Percentiles rank a stretch among this genome's conserved stretches.
These are phyloP conservation scores for Pythium coloratum DNA, from an alignment of 352 stramenopile species.

Conservation along the genomic window DNA sequence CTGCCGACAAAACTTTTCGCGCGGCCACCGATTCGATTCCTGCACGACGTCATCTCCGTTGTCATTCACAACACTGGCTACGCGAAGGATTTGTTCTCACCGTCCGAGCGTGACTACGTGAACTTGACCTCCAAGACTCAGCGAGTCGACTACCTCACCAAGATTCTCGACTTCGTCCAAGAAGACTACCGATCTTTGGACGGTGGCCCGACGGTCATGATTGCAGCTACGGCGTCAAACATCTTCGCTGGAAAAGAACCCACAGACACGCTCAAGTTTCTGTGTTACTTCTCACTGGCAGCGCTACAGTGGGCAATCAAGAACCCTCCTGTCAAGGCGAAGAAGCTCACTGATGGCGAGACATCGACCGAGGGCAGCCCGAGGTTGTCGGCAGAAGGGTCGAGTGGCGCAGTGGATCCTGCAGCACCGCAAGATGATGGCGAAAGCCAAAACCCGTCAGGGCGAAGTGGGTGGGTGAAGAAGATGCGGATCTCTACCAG, in stretches of 20 bases:
- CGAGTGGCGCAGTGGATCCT: neutral
- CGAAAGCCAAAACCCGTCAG: slow-evolving; percentile 12
- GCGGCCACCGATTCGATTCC: slow-evolving; percentile 74
- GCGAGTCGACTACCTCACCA: slow-evolving; percentile 70
- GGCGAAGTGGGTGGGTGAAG: slow-evolving; percentile 55
- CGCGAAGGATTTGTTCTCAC: slow-evolving; percentile 43
- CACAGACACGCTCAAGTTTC: slow-evolving; percentile 71
- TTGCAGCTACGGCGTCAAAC: slow-evolving; percentile 73
- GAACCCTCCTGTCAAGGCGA: slow-evolving; percentile 15
- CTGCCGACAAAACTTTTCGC: slow-evolving; percentile 73
- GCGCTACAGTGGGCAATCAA: slow-evolving; percentile 56
- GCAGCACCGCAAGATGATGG: neutral
- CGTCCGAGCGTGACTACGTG: slow-evolving; percentile 59
- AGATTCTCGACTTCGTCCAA: slow-evolving; percentile 75
- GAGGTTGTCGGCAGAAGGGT: neutral
- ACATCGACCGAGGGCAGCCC: neutral
- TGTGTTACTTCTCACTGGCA: slow-evolving; percentile 63
- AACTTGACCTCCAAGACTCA: slow-evolving; percentile 72
- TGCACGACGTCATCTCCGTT: slow-evolving; percentile 77
- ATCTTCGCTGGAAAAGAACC: slow-evolving; percentile 80
- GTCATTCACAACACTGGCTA: slow-evolving; percentile 73
- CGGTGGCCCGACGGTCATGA: slow-evolving; percentile 34
- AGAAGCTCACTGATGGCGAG: neutral
- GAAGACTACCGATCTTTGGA: slow-evolving; percentile 44
- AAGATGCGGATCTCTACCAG: slow-evolving; percentile 60